Base-by-base conservation (phyloP, 768 basidiomycete species). In the Gloeostereum incarnatum region DNA sequence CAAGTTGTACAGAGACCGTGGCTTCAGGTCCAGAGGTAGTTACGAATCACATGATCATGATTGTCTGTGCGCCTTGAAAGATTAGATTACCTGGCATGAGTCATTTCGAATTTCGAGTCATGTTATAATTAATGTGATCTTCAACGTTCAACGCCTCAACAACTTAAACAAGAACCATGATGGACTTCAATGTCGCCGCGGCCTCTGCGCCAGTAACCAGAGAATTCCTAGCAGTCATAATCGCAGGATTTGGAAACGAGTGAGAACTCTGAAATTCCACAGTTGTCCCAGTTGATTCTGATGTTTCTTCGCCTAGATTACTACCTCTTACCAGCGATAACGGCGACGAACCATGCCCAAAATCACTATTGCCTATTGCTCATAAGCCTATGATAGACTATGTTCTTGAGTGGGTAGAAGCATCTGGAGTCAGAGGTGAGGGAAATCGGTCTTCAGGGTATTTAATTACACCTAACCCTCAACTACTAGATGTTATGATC, bases 221-320 rank as follows among this genome's bases (percentile, higher is more conserved):
- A 21, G 93, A 96, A 56, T 96, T 96, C 55, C 74, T 86, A 36
- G 93, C 87, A 0, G 78, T 97, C 14, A 65, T 96, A 19, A 69
- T 96, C 9, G 85, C 89, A 20, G 93, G 93, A 23, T 90, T 90
- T 62, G 93, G 93, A n/a, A 81, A 85, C 50, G 81, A 83, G 92
- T 87, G 59, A 57, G 79, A 54, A 33, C n/a, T 14, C 35, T 3
- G 11, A 23, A 26, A 20, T n/a, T 23, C 14, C 17, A 3, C 21
- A 14, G 1, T 35, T 43, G 23, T 36, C 41, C 33, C 37, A 39
- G 38, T 48, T 41, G 50, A 43, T 51, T 46, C 42, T 44, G 42
- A 36, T 30, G 14, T 34, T 40, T 34, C 51, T n/a, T n/a, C n/a
- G n/a, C n/a, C n/a, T n/a, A 91, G 87, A 41, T 69, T 91, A 13